Evolutionary conservation across 441 rosid species (phyloP), one percentile per base, ranked within the genome.

Genomic region (Pelargonium fulgidum): DNA sequence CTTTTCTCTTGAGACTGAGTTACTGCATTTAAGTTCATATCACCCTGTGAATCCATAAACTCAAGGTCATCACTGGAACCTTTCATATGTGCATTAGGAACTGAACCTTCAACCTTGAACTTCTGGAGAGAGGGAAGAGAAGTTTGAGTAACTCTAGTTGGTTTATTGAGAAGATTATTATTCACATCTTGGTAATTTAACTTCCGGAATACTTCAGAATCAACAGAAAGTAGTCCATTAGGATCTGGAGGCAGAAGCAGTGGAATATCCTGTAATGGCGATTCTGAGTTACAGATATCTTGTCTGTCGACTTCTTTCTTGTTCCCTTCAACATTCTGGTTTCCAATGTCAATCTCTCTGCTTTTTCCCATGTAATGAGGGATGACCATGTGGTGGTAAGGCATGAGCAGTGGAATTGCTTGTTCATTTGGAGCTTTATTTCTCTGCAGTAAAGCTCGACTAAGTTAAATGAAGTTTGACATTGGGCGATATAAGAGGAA

Each of bases 321-420:
- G 69, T 77, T 68, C 17, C 80, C 84, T 77, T 83, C 89, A 63
- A 42, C 73, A 64, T 76, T 81, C 80, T 82, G 77, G 71, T 68
- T 62, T 72, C 81, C 85, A 73, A 70, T 70, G 69, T 84, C 87
- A 69, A 76, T 72, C 64, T 80, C 90, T 66, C 73, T 81, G 77
- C 81, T 82, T 80, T 79, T 83, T 69, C 95, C 97, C 96, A 86
- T 76, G 79, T 91, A 95, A 80, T 91, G 99, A 47, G 98, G 99
- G 74, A 92, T 92, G 75, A 95, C 97, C 99, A 91, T 92, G 80
- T 95, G 95, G 64, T 95, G 98, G 76, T 91, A 98, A 73, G 99
- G 99, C 90, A 92, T 89, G 70, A 95, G 97, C 44, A 92, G 83
- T 44, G 99, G 99, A 79, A 95, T 92, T 61, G 92, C 75, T 83